Evolutionary conservation across 495 filamentous ascomycete genomes (phyloP).

Genomic region (Penicillium cinerascens): DNA sequence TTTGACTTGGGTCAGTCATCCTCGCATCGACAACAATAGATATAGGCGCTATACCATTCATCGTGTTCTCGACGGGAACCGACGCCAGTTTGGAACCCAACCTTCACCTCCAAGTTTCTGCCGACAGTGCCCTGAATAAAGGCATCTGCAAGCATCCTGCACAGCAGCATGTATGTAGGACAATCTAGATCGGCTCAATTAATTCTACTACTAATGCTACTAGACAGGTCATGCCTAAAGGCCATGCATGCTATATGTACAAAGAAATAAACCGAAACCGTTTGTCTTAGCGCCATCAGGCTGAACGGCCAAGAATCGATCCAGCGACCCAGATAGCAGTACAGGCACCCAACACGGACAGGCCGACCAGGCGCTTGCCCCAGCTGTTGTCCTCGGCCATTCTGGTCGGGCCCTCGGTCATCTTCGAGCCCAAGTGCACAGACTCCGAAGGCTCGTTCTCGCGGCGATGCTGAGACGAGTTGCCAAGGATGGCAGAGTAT

Average conservation of each 20-base stretch:
- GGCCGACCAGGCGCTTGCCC: slow-evolving; percentile 65
- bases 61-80: no score
- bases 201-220: neutral
- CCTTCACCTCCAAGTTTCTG: no score
- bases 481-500: slow-evolving; percentile 30
- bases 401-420: slow-evolving; percentile 54
- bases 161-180: no score
- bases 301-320: slow-evolving; percentile 38
- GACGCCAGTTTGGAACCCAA: no score
- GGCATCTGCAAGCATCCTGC: no score
- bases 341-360: slow-evolving; percentile 62
- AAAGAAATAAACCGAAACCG: neutral
- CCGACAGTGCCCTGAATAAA: no score
- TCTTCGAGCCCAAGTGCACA: slow-evolving; percentile 25
- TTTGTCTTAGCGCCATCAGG: neutral
- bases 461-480: slow-evolving; percentile 32
- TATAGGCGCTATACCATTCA: no score
- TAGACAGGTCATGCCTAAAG: no score
- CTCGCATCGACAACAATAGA: no score
- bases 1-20: no score
- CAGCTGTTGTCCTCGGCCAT: slow-evolving; percentile 64
- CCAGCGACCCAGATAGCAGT: slow-evolving; percentile 64
- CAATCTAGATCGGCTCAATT: no score
- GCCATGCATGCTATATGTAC: slow-evolving; percentile 3
- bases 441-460: slow-evolving; percentile 14